phyloP scores from a whole-genome alignment of 148 eudicot genomes.

The Rheum nobile region DNA sequence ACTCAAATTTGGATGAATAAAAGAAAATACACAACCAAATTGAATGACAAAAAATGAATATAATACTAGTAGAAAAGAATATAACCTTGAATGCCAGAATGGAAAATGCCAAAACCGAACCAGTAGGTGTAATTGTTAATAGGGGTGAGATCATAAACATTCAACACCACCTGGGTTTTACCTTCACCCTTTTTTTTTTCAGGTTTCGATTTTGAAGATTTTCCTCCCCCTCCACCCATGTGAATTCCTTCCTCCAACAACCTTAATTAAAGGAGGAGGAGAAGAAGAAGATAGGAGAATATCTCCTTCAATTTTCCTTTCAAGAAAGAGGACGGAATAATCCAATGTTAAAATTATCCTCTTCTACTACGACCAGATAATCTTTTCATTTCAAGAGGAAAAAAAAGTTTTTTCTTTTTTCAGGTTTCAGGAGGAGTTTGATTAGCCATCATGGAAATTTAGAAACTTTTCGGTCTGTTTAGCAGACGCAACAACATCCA shows the following conservation, averaged over 20 bases:
- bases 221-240: slow-evolving; percentile 4
- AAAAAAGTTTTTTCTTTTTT: background rate
- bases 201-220: background rate
- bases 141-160: slow-evolving; percentile 71
- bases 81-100: slow-evolving; percentile 79
- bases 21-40: background rate
- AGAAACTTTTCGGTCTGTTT: background rate
- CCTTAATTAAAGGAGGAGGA: background rate
- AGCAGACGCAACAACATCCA: background rate
- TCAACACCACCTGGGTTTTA: slow-evolving; percentile 44
- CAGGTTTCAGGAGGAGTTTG: background rate
- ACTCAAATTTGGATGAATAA: background rate
- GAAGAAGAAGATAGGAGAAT: background rate
- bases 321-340: background rate
- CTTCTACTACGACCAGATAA: background rate
- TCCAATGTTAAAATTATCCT: background rate
- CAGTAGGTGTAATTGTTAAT: slow-evolving; percentile 55
- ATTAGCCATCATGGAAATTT: background rate
- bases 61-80: background rate
- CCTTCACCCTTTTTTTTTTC: background rate
- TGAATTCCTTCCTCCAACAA: background rate
- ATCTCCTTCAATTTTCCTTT: background rate
- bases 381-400: background rate
- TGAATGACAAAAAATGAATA: background rate
- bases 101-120: slow-evolving; percentile 79